Conservation (phyloP, 768 basidiomycete species). For the Podaxis sp. region DNA sequence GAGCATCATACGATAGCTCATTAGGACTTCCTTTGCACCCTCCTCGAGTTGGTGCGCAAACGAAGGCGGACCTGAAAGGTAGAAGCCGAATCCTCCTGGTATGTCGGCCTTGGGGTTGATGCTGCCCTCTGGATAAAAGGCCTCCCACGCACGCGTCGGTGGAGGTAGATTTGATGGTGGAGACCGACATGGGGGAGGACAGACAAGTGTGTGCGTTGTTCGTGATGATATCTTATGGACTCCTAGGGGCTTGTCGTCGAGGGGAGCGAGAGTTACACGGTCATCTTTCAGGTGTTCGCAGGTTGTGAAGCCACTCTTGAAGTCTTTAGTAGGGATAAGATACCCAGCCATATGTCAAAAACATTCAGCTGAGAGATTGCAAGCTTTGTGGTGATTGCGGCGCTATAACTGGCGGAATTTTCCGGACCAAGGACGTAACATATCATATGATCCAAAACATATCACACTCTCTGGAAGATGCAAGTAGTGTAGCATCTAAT, state of each 20-base stretch:
- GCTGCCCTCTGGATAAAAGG: conserved; percentile 55
- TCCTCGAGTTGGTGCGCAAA: conserved; percentile 34
- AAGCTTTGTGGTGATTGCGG: background rate
- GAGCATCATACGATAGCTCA: conserved; percentile 67
- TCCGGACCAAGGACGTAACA: too few relatives aligned
- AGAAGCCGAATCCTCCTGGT: conserved; percentile 69
- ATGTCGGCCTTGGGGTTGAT: conserved; percentile 49
- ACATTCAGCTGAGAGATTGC: background rate
- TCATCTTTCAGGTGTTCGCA: conserved; percentile 20
- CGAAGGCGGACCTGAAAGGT: conserved; percentile 48
- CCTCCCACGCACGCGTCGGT: conserved; percentile 50
- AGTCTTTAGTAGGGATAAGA: conserved; percentile 23
- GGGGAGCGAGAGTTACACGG: conserved; percentile 23
- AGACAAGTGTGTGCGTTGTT: conserved; percentile 30
- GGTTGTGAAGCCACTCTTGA: conserved; percentile 40
- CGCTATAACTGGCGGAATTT: too few relatives aligned
- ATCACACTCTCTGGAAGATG: too few relatives aligned
- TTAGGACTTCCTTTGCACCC: conserved; percentile 46
- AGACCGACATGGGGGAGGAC: conserved; percentile 14
- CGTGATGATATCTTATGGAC: conserved; percentile 42
- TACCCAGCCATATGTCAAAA: background rate
- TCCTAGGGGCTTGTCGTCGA: conserved; percentile 41
- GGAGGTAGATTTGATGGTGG: conserved; percentile 6
- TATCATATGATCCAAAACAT: too few relatives aligned
- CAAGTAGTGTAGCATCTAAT: too few relatives aligned